phyloP scores from a whole-genome alignment of 305 asterid species.

The Petunia hybrid region DNA sequence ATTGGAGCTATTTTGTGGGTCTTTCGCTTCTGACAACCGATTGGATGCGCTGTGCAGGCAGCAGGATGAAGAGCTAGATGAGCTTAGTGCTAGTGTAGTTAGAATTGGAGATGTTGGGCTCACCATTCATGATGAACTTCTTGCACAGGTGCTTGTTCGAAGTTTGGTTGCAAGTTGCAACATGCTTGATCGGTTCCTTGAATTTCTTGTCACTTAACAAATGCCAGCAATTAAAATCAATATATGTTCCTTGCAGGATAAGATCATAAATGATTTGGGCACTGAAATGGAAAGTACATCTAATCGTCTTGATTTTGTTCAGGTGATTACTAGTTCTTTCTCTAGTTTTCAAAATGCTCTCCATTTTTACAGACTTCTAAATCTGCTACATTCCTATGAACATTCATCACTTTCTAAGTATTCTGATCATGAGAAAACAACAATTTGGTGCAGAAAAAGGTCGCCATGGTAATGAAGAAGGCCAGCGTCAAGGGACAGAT shows the following conservation, averaged over 20 bases:
- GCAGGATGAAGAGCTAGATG: slow-evolving; percentile 95
- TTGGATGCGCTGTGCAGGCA: slow-evolving; percentile 60
- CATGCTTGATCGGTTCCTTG: slow-evolving; percentile 8
- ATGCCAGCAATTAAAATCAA: background rate
- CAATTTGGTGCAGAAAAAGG: slow-evolving; percentile 73
- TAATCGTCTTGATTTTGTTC: slow-evolving; percentile 96
- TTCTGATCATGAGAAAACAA: slow-evolving; percentile 1
- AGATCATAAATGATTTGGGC: slow-evolving; percentile 79
- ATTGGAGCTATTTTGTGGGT: background rate
- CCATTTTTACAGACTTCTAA: no score
- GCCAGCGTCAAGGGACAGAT: slow-evolving; percentile 85
- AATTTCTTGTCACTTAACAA: background rate
- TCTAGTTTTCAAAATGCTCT: slow-evolving; percentile 19
- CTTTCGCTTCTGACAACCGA: slow-evolving; percentile 19
- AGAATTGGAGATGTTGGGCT: slow-evolving; percentile 97
- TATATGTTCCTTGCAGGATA: slow-evolving; percentile 60
- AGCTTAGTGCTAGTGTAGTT: slow-evolving; percentile 85
- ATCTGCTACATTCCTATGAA: background rate
- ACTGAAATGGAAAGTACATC: slow-evolving; percentile 94
- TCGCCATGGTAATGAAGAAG: slow-evolving; percentile 91
- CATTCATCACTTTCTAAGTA: background rate
- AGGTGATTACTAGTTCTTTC: slow-evolving; percentile 54
- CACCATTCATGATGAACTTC: slow-evolving; percentile 95
- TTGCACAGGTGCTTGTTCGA: slow-evolving; percentile 86
- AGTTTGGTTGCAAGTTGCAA: background rate